Evolutionary conservation across 495 filamentous ascomycete genomes (phyloP).

Genomic region (Pyrenopolyporus hunteri): DNA sequence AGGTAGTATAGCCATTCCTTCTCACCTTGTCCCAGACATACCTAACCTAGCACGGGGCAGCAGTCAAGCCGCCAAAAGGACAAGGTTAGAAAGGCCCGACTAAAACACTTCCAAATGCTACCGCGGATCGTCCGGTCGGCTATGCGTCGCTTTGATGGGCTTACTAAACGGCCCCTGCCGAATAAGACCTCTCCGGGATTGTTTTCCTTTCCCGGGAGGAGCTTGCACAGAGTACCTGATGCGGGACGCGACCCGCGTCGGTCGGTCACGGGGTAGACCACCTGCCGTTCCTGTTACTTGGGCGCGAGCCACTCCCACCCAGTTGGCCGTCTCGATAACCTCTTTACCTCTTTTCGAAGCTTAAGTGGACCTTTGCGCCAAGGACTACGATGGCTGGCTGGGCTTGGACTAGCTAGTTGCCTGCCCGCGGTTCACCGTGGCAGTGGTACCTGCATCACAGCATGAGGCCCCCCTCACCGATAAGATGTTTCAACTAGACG

Average conservation of each 20-base stretch:
- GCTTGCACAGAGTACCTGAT: too few relatives aligned
- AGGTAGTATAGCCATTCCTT: too few relatives aligned
- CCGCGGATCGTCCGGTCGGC: neutral
- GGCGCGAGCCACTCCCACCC: slow-evolving; percentile 8
- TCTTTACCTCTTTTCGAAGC: neutral
- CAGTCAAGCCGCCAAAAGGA: neutral
- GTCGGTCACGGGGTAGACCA: slow-evolving; percentile 16
- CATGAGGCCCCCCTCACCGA: slow-evolving; percentile 6
- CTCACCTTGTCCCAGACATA: too few relatives aligned
- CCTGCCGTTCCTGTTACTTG: slow-evolving; percentile 26
- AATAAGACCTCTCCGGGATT: neutral
- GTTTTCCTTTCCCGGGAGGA: slow-evolving; percentile 29
- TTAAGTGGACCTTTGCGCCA: slow-evolving; percentile 11
- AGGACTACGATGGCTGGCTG: too few relatives aligned
- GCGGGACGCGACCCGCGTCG: slow-evolving; percentile 4
- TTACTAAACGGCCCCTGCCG: too few relatives aligned
- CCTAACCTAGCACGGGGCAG: neutral
- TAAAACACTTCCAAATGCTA: neutral
- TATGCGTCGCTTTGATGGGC: neutral
- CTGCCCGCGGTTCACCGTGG: neutral
- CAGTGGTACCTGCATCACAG: slow-evolving; percentile 9
- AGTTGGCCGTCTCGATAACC: slow-evolving; percentile 11
- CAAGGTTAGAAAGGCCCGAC: slow-evolving; percentile 27
- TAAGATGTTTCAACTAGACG: slow-evolving; percentile 30
- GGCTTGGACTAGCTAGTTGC: too few relatives aligned